Base-by-base conservation (phyloP, 169 alveolate species). In the Theileria sp. region DNA sequence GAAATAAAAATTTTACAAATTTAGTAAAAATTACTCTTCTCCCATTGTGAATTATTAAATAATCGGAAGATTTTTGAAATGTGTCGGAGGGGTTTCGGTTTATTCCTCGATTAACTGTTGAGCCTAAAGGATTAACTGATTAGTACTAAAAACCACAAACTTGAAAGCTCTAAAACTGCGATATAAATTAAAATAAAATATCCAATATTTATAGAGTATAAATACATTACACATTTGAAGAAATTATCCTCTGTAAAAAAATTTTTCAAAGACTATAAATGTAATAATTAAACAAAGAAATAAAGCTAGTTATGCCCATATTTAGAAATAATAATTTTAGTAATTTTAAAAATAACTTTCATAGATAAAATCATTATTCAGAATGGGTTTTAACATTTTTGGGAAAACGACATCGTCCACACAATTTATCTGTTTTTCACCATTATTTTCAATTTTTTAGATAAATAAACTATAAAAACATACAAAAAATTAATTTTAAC, bases 31-130 rank as follows among this genome's bases (percentile, higher is more conserved):
- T 38, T 65, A 81, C 88, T 73, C 84, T 74, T 72, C 88, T 73
- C 9, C 82, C 77, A 56, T 81, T 75, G n/a, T 65, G 79, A 9
- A 81, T 75, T 7, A 81, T 79, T 49, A 81, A 72, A 56, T 81
- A 81, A 21, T 81, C 88, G 0, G 34, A 15, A 30, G 30, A 10
- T 9, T 80, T 79, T 38, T 56, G 25, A 64, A 64, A 64, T 64
- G 72, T 64, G 72, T 64, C 34, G 8, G 51, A 7, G 19, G 5
- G 13, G 17, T 7, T 23, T 15, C 36, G 72, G 26, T 64, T 64
- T 64, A 64, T 17, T n/a, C 23, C 72, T 19, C 17, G 0, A 38
- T 64, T 64, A 0, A 26, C 2, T 17, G 72, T 28, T 32, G 54
- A 64, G 38, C 25, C 72, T 64, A 30, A 17, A 30, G 15, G 38